Percentiles rank a stretch among this genome's conserved stretches.
Evolutionary conservation across 441 rosid genomes (phyloP).

Genomic region (Adansonia madagascariensis): DNA sequence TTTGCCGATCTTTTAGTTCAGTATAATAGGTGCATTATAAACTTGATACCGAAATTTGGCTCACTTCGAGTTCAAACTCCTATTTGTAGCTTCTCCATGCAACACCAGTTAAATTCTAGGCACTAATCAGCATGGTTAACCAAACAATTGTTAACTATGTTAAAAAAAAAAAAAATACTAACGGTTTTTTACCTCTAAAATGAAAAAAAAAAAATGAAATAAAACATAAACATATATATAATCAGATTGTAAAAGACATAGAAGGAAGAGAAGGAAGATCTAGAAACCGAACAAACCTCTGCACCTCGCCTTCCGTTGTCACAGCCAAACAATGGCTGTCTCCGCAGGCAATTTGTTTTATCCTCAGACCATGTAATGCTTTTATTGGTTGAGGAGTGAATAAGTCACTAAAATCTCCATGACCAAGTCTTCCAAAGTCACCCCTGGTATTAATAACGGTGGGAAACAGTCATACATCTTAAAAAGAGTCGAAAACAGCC

Average conservation of each 20-base stretch:
- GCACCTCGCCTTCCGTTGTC: constrained; percentile 86
- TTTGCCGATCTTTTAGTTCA: background rate
- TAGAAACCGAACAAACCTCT: constrained; percentile 53
- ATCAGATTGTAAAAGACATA: background rate
- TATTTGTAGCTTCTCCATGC: background rate
- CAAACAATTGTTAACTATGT: background rate
- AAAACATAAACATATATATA: background rate
- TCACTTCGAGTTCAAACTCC: constrained; percentile 9
- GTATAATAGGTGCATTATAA: constrained; percentile 6
- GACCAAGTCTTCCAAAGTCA: constrained; percentile 97
- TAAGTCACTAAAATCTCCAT: constrained; percentile 90
- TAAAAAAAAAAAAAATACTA: background rate
- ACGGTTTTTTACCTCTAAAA: background rate
- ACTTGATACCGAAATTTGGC: background rate
- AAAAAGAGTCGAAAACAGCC: constrained; percentile 18
- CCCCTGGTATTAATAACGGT: constrained; percentile 59
- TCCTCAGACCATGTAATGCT: constrained; percentile 75
- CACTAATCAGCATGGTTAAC: background rate
- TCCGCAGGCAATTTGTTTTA: constrained; percentile 96
- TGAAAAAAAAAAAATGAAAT: background rate
- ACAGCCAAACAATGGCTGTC: constrained; percentile 98
- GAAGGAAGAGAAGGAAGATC: background rate
- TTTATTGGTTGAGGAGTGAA: constrained; percentile 89
- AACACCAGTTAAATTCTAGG: background rate
- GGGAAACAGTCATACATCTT: background rate